Base-by-base conservation (phyloP, 2,329 filamentous ascomycete species). In the Alternaria angustiovoidea region DNA sequence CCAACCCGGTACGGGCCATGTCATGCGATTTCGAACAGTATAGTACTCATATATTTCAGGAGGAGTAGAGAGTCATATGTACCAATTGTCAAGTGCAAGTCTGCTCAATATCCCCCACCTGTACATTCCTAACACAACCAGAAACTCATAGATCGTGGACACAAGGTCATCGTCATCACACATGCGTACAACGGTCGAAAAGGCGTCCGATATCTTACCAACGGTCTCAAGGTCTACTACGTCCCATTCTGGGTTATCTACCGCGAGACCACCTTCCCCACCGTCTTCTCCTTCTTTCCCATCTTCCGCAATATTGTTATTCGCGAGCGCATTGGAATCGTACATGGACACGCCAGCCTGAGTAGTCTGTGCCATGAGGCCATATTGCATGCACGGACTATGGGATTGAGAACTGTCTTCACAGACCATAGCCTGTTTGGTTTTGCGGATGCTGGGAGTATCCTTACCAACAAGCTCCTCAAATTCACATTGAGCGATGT, bases 371-470 rank as follows among this genome's bases (percentile, higher is more conserved):
- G 94, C 75, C 92, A 96, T 74, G 95, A 99, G 80, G 95, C 92
- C 9, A 96, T 99, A 59, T 81, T 99, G 9, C 95, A 99, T 81
- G 95, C 92, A 11, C 85, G 95, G 57, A 98, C 95, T 4, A 99
- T 99, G 96, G 94, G 95, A 1, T 78, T 99, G 69, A 88, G 94
- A 51, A 97, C 96, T 0, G 94, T 97, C 44, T 98, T 98, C 74
- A 99, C 95, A 0, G 95, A 99, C 74, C 95, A 99, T 79, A 97
- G 94, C 41, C 85, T 99, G 4, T 98, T 98, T 81, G 95, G 95
- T 1, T 99, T 99, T 74, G 95, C 94, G 46, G 96, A 99, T 79
- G 94, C 95, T 1, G 93, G 88, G 1, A 98, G 94, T 67, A 99
- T 99, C 65, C 83, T 99, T 60, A 96, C 94, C 32, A 99, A 99